A percentile compares a stretch with the other conserved stretches of the same genome.
These are phyloP conservation scores for Trichosporon asahii DNA, from an alignment of 1,284 basidiomycete species.

Conservation along the genomic window DNA sequence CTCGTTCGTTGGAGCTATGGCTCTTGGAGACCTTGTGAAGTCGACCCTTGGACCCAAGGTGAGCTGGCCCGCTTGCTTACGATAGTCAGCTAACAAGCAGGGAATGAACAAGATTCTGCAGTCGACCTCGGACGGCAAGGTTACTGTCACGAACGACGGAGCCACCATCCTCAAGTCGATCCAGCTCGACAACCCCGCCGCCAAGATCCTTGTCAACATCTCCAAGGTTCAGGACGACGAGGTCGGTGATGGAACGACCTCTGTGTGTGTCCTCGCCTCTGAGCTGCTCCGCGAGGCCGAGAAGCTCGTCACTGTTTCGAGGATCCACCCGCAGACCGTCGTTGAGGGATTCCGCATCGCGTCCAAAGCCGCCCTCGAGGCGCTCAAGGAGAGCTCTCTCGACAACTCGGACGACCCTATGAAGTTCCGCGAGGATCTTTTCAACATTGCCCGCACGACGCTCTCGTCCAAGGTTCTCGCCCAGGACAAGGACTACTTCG, in stretches of 20 bases:
- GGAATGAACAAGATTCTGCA: constrained; percentile 60
- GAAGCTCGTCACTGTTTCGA: constrained; percentile 77
- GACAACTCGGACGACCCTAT: constrained; percentile 74
- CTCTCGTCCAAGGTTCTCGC: constrained; percentile 93
- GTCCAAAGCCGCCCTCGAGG: constrained; percentile 75
- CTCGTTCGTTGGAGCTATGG: constrained; percentile 94
- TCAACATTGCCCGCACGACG: constrained; percentile 96
- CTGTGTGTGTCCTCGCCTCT: constrained; percentile 86
- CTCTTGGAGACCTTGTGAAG: constrained; percentile 95
- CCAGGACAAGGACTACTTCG: constrained; percentile 98
- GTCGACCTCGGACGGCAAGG: constrained; percentile 83
- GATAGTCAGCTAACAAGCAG: constrained; percentile 18
- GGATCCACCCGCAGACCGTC: constrained; percentile 98
- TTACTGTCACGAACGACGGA: constrained; percentile 98
- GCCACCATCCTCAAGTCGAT: constrained; percentile 98
- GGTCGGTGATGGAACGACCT: constrained; percentile 95
- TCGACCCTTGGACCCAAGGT: constrained; percentile 97
- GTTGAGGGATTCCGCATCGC: constrained; percentile 97
- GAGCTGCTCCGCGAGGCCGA: constrained; percentile 94
- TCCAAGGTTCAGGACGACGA: constrained; percentile 99
- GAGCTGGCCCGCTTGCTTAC: background rate
- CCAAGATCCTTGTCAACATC: constrained; percentile 99
- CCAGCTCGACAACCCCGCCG: constrained; percentile 95
- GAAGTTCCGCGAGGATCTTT: constrained; percentile 80
- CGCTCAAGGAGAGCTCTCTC: constrained; percentile 73